Conservation (phyloP, 1,284 basidiomycete genomes). For the Bondarzewia mesenterica region DNA sequence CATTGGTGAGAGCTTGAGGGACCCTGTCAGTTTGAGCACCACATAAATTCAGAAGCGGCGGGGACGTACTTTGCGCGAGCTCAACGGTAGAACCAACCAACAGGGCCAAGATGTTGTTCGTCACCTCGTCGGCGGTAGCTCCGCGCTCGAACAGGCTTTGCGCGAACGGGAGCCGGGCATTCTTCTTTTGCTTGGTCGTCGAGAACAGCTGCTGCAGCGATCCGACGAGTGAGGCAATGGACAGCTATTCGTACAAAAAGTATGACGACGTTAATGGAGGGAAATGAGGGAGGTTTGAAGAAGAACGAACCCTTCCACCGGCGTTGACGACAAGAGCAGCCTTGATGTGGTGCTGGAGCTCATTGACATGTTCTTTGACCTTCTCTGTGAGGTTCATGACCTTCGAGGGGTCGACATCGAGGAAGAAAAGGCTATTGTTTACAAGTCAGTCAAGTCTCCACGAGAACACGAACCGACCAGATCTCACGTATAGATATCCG, state of each 20-base stretch:
- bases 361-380: constrained; percentile 41
- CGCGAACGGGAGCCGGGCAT: constrained; percentile 40
- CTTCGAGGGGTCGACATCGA: constrained; percentile 55
- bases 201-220: constrained; percentile 37
- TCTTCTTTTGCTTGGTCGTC: constrained; percentile 33
- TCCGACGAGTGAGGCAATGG: constrained; percentile 36
- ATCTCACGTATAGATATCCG: constrained; percentile 61
- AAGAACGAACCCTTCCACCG: constrained; percentile 7
- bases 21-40: not conserved
- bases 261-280: not conserved
- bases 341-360: constrained; percentile 52
- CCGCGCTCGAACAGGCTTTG: constrained; percentile 49
- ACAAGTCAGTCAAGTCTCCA: constrained; percentile 1
- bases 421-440: constrained; percentile 53
- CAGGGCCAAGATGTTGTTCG: constrained; percentile 65
- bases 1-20: constrained; percentile 35
- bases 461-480: not conserved
- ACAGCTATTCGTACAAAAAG: constrained; percentile 28
- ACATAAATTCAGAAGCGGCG: not conserved
- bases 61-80: constrained; percentile 49
- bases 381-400: constrained; percentile 44
- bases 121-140: constrained; percentile 47
- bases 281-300: constrained; percentile 11
- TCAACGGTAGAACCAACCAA: constrained; percentile 62
- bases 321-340: constrained; percentile 11